Evolutionary conservation across 495 filamentous ascomycete genomes (phyloP), one percentile per base, ranked within the genome.

Genomic region (Neurospora africana): DNA sequence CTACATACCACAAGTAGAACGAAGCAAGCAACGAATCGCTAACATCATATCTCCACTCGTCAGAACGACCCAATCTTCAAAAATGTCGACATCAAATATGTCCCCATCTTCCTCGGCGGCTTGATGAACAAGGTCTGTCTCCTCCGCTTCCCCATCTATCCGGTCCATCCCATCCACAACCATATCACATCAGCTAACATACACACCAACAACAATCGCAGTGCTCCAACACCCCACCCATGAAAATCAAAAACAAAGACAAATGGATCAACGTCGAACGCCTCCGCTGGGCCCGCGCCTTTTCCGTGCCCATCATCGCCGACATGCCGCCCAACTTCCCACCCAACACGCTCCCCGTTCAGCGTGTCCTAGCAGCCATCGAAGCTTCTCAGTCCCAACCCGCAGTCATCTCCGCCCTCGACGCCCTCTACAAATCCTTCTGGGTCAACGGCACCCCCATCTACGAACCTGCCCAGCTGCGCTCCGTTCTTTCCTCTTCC

Each of bases 181-280:
- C n/a, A 23, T 39, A 38, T 10, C 4, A 43, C 15, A 15, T 65
- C 38, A 10, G 47, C 69, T 71, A 39, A 75, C 40, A 10, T 21
- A 70, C 4, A 30, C 69, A 33, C 27, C 5, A 7, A 15, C 6
- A 8, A 39, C 21, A 1, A 35, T 5, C 8, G 7, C 41, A 81
- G 77, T 90, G 87, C 77, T 85, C 83, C 35, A 92, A 91, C 74
- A 88, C 78, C 7, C 76, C 90, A 3, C 91, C 91, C 1, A 82
- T 93, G 40, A 79, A 84, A 21, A 88, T 93, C 80, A 92, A 90
- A 78, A 89, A 93, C 81, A 93, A 93, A 78, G 87, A 86, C 75
- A 82, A 83, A 73, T 93, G 87, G 86, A 88, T 91, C 70, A 76
- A 81, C 71, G 44, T 69, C 10, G 89, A 92, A 76, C 89, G 90